Conservation (phyloP, 2,329 filamentous ascomycete species). For the Colletotrichum trifolii region DNA sequence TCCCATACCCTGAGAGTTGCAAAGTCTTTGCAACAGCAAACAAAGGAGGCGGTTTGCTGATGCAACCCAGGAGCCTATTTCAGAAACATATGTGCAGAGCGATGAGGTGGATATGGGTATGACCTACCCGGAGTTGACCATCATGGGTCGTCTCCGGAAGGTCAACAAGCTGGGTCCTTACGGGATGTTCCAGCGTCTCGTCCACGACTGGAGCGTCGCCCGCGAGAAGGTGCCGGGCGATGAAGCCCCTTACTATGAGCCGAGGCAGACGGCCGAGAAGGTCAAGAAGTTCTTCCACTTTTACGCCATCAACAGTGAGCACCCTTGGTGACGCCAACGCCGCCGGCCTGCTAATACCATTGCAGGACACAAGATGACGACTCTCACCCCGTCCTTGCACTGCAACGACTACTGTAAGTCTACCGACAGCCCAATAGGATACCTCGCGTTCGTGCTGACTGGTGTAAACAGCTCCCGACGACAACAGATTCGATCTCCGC, state of each 20-base stretch:
- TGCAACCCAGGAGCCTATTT: slow-evolving; percentile 65
- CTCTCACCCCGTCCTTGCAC: slow-evolving; percentile 35
- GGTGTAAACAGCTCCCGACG: slow-evolving; percentile 40
- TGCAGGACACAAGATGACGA: slow-evolving; percentile 37
- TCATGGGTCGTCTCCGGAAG: slow-evolving; percentile 54
- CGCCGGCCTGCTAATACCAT: background rate
- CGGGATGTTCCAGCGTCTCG: slow-evolving; percentile 57
- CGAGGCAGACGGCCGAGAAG: slow-evolving; percentile 53
- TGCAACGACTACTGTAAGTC: slow-evolving; percentile 37
- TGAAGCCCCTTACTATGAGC: slow-evolving; percentile 45
- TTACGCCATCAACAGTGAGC: slow-evolving; percentile 66
- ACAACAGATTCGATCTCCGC: slow-evolving; percentile 43
- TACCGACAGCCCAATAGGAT: background rate
- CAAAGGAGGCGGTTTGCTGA: background rate
- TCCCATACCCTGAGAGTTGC: background rate
- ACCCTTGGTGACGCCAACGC: background rate
- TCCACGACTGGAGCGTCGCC: slow-evolving; percentile 56
- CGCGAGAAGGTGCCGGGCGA: slow-evolving; percentile 43
- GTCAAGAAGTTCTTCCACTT: slow-evolving; percentile 60
- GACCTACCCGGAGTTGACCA: slow-evolving; percentile 59
- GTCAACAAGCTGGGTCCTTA: slow-evolving; percentile 59
- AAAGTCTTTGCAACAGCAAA: background rate
- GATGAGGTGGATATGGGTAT: slow-evolving; percentile 65
- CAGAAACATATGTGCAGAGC: slow-evolving; percentile 64
- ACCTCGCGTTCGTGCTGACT: background rate